These are phyloP conservation scores for Fusarium sp. DNA, from an alignment of 2,329 filamentous ascomycete genomes.

Conservation along the genomic window DNA sequence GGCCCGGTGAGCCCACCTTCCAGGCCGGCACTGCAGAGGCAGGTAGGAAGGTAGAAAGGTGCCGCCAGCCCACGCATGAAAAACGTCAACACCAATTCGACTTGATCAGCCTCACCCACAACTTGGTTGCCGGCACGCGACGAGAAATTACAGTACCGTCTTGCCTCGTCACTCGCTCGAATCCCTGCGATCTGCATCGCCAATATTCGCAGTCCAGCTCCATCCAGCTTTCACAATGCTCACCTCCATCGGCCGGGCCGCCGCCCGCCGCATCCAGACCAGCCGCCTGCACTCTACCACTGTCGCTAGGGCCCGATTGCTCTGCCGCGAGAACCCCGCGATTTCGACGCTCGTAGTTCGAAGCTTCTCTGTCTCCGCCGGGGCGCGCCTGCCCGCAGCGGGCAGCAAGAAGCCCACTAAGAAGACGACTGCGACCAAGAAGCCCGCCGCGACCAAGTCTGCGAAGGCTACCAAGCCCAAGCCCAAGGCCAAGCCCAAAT, in stretches of 20 bases:
- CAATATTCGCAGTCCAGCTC: neutral
- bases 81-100: constrained; percentile 39
- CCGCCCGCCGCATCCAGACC: constrained; percentile 54
- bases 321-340: constrained; percentile 38
- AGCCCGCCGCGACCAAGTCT: constrained; percentile 33
- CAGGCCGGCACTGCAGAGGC: constrained; percentile 23
- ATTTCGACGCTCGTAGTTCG: constrained; percentile 44
- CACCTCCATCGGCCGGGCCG: constrained; percentile 58
- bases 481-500: constrained; percentile 50
- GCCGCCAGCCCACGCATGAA: constrained; percentile 3
- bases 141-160: constrained; percentile 19
- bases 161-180: constrained; percentile 3
- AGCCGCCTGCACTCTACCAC: constrained; percentile 44
- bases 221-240: constrained; percentile 55
- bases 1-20: constrained; percentile 18
- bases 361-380: constrained; percentile 53
- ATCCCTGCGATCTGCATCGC: constrained; percentile 1
- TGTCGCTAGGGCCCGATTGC: constrained; percentile 41
- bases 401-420: constrained; percentile 38
- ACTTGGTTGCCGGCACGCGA: constrained; percentile 30
- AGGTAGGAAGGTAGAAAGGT: neutral
- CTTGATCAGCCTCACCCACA: constrained; percentile 23
- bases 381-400: constrained; percentile 46
- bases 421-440: constrained; percentile 42
- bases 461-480: constrained; percentile 49